Percentiles rank a stretch among this genome's conserved stretches.
These are phyloP conservation scores for Penicillium sp. DNA, from an alignment of 2,329 filamentous ascomycete genomes.

Conservation along the genomic window DNA sequence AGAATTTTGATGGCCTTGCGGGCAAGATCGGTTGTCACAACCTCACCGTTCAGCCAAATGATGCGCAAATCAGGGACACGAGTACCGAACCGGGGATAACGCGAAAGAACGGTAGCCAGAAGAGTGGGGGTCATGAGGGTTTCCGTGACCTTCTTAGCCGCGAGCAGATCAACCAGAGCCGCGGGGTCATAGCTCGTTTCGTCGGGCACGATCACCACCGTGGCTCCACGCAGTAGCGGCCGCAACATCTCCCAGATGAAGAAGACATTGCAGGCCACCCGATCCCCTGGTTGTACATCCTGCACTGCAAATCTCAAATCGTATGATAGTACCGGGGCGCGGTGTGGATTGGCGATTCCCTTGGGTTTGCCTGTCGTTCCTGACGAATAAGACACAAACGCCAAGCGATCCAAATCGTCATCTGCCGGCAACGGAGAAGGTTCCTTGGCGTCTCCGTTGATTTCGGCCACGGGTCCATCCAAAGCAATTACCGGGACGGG, in stretches of 20 bases:
- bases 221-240: conserved; percentile 72
- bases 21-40: conserved; percentile 75
- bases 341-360: conserved; percentile 76
- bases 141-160: conserved; percentile 67
- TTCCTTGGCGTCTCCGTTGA: conserved; percentile 45
- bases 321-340: conserved; percentile 72
- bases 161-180: conserved; percentile 69
- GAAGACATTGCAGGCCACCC: conserved; percentile 85
- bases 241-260: conserved; percentile 84
- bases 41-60: conserved; percentile 79
- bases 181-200: conserved; percentile 75
- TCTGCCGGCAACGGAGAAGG: conserved; percentile 57
- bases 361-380: conserved; percentile 78
- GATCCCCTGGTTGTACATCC: conserved; percentile 68
- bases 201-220: conserved; percentile 72
- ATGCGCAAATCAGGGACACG: conserved; percentile 67
- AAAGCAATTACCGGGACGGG: conserved; percentile 63
- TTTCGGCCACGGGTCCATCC: conserved; percentile 47
- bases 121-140: conserved; percentile 82
- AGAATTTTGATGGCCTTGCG: conserved; percentile 66
- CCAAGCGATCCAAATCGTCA: conserved; percentile 69
- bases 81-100: conserved; percentile 64
- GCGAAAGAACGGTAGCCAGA: conserved; percentile 69
- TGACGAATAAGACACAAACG: conserved; percentile 79
- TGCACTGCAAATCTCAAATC: conserved; percentile 68